Base-by-base conservation (phyloP, 1,284 basidiomycete genomes). In the Sutorius eximius region DNA sequence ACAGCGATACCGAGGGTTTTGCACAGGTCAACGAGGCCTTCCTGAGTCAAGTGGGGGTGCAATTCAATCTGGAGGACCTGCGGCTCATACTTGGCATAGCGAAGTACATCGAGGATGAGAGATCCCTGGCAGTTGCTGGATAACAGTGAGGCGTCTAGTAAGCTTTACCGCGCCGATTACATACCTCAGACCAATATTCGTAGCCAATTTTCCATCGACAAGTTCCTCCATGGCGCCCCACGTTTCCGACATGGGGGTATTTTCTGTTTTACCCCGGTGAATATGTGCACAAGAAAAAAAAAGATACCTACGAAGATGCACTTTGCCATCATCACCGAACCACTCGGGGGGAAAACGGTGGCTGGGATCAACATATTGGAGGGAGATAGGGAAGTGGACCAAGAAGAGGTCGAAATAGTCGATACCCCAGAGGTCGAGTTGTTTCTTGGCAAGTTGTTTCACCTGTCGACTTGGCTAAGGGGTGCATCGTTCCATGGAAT, bases 281-380 rank as follows among this genome's bases (percentile, higher is more conserved):
- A 53, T 29, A 43, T 22, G 29, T 51, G 13, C 37, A 2, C 11
- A 30, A 12, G 16, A 22, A 37, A 9, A 61, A 58, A 50, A 55
- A 46, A 33, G 3, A 42, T 54, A 73, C 78, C 66, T 60, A 83
- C 82, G 73, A 33, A 82, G 77, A 61, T 82, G 70, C 30, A 87
- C 82, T 63, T 79, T 81, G 49, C 79, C 78, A 65, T 89, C 83
- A 45, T 84, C 82, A 22, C 79, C 82, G 59, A 72, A 84, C 91
- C 90, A 93, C 63, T 85, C 89, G 22, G 89, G 85, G 43, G 91
- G 90, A 72, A 89, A 93, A 58, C 83, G 82, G 63, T 83, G 80
- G n/a, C 67, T 66, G 36, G 87, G 87, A 65, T 90, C 86, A 49
- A 93, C 87, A 63, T 91, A 91, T 70, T 85, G 67, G 58, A 93